Conservation (phyloP, 2,329 filamentous ascomycete genomes). For the Hypoxylon sp. region DNA sequence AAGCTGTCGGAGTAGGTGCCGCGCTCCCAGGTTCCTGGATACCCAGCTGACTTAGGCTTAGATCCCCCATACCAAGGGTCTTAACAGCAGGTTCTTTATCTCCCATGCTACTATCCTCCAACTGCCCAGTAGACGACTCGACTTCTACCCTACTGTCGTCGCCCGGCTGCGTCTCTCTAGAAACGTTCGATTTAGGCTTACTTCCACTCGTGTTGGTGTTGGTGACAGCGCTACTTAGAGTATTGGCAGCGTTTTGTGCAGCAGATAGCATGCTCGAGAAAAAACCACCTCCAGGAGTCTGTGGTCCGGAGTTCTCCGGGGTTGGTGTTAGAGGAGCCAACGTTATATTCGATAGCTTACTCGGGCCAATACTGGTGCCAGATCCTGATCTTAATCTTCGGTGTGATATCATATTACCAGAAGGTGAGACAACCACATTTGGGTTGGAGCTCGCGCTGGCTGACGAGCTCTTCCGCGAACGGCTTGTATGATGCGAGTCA, state of each 20-base stretch:
- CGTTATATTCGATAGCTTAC: slow-evolving; percentile 86
- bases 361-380: slow-evolving; percentile 73
- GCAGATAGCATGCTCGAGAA: slow-evolving; percentile 95
- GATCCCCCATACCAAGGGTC: slow-evolving; percentile 88
- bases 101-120: slow-evolving; percentile 60
- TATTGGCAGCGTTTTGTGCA: slow-evolving; percentile 90
- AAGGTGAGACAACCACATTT: slow-evolving; percentile 73
- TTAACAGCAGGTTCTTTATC: slow-evolving; percentile 84
- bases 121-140: slow-evolving; percentile 60
- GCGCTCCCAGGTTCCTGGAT: slow-evolving; percentile 74
- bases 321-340: slow-evolving; percentile 82
- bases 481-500: slow-evolving; percentile 55
- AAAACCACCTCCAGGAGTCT: slow-evolving; percentile 77
- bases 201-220: slow-evolving; percentile 72
- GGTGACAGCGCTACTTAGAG: slow-evolving; percentile 79
- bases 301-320: slow-evolving; percentile 71
- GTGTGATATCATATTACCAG: slow-evolving; percentile 81
- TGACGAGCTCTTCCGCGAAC: slow-evolving; percentile 42
- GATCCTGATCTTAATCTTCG: slow-evolving; percentile 68
- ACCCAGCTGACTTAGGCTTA: slow-evolving; percentile 90
- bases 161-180: slow-evolving; percentile 54
- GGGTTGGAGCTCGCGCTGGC: slow-evolving; percentile 53
- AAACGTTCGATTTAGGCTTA: slow-evolving; percentile 56
- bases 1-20: slow-evolving; percentile 69
- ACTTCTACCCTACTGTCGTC: slow-evolving; percentile 60